Evolutionary conservation across 1,284 basidiomycete species (phyloP).

Genomic region (Leucoagaricus sp.): DNA sequence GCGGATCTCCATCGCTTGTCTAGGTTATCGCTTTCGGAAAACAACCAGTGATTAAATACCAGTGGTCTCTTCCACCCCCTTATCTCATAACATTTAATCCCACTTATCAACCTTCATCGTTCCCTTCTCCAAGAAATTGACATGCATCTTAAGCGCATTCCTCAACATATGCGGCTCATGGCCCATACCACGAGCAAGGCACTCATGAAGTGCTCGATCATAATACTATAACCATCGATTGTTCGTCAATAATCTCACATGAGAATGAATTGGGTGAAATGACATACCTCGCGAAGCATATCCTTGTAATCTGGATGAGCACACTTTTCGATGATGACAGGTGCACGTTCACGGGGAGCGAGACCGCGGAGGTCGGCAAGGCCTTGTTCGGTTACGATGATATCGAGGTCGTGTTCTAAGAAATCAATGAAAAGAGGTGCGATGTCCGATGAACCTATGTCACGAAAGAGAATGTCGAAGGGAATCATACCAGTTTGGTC

Average conservation of each 20-base stretch:
- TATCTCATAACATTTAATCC: slow-evolving; percentile 27
- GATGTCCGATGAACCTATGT: not conserved
- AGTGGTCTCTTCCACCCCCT: too few species aligned
- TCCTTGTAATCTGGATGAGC: slow-evolving; percentile 52
- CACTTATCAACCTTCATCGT: slow-evolving; percentile 43
- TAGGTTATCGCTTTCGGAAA: too few species aligned
- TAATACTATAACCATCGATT: too few species aligned
- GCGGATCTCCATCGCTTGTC: too few species aligned
- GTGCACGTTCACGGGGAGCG: slow-evolving; percentile 48
- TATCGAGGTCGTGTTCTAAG: slow-evolving; percentile 45
- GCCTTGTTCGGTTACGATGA: slow-evolving; percentile 51
- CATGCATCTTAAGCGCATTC: slow-evolving; percentile 48
- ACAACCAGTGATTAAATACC: too few species aligned
- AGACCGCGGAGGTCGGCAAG: slow-evolving; percentile 52
- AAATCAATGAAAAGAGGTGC: not conserved
- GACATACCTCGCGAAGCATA: slow-evolving; percentile 39
- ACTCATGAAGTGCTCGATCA: slow-evolving; percentile 47
- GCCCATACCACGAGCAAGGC: slow-evolving; percentile 43
- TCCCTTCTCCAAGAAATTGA: slow-evolving; percentile 39
- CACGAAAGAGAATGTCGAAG: not conserved
- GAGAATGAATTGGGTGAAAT: not conserved
- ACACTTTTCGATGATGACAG: slow-evolving; percentile 51
- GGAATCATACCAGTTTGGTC: slow-evolving; percentile 45
- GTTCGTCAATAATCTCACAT: too few species aligned
- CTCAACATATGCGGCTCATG: slow-evolving; percentile 55